Evolutionary conservation across 1,284 basidiomycete genomes (phyloP).

Genomic region (Ustilago sp.): DNA sequence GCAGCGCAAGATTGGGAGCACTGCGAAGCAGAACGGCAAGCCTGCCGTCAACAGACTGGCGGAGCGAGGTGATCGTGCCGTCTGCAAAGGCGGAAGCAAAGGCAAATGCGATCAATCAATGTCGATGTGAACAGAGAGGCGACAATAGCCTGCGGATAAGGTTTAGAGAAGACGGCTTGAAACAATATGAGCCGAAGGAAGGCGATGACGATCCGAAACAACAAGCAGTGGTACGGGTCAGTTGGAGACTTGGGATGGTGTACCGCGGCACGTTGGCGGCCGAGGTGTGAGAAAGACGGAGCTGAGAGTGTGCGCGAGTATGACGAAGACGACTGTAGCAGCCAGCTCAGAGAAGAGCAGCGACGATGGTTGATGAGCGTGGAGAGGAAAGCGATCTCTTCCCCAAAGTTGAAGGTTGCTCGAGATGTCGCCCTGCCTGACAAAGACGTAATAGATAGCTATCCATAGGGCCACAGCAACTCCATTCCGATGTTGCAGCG

Average conservation of each 20-base stretch:
- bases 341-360: slow-evolving; percentile 21
- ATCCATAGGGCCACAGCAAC: not conserved
- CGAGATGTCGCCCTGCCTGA: not conserved
- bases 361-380: slow-evolving; percentile 16
- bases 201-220: not conserved
- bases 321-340: not conserved
- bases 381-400: not conserved
- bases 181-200: not conserved
- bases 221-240: not conserved
- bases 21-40: slow-evolving; percentile 3
- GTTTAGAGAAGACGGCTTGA: not conserved
- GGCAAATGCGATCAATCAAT: not conserved
- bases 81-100: not conserved
- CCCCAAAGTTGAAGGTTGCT: not conserved
- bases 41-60: not conserved
- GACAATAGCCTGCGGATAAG: not conserved
- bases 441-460: not conserved
- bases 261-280: not conserved
- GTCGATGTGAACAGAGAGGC: not conserved
- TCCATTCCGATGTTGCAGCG: too few relatives aligned
- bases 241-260: not conserved
- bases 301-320: too few relatives aligned
- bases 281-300: not conserved
- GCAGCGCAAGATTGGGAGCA: not conserved
- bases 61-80: not conserved